Conservation (phyloP, 192 early-diverging fungal species). For the Mortierella alpina region DNA sequence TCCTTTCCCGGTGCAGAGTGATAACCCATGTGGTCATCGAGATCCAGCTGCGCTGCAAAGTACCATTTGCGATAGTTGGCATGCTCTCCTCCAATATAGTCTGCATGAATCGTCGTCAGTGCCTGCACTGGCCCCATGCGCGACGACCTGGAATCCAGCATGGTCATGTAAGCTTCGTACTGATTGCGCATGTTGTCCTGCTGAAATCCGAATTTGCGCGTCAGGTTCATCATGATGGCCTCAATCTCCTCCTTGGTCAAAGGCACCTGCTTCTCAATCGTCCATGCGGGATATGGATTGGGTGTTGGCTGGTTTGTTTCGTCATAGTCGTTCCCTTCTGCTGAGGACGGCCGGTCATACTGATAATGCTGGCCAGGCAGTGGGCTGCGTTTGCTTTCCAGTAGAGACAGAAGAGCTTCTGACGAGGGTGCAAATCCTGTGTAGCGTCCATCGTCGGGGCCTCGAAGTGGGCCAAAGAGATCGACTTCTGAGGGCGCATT, state of each 20-base stretch:
- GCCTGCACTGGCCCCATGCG: conserved; percentile 78
- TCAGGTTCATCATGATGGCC: conserved; percentile 74
- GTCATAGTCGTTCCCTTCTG: conserved; percentile 3
- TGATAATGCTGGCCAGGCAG: conserved; percentile 36
- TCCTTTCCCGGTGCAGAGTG: conserved; percentile 39
- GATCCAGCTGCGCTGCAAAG: conserved; percentile 78
- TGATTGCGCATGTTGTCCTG: conserved; percentile 81
- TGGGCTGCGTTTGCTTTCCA: conserved; percentile 67
- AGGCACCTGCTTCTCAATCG: conserved; percentile 71
- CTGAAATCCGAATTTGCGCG: conserved; percentile 82
- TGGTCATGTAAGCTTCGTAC: conserved; percentile 80
- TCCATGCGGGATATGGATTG: conserved; percentile 61
- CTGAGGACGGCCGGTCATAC: conserved; percentile 3
- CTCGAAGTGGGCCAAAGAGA: conserved; percentile 54
- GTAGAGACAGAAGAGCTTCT: conserved; percentile 72
- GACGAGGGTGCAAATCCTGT: conserved; percentile 75
- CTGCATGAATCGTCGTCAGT: conserved; percentile 78
- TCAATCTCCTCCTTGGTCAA: conserved; percentile 75
- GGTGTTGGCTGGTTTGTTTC: conserved; percentile 22
- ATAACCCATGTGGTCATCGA: conserved; percentile 60
- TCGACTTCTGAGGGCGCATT: conserved; percentile 37
- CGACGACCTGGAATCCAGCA: conserved; percentile 83
- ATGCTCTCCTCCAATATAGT: conserved; percentile 83
- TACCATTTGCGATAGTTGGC: conserved; percentile 89
- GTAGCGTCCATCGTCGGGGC: conserved; percentile 75